Evolutionary conservation across 139 green algal genomes (phyloP).

Genomic region (Closterium sp.): DNA sequence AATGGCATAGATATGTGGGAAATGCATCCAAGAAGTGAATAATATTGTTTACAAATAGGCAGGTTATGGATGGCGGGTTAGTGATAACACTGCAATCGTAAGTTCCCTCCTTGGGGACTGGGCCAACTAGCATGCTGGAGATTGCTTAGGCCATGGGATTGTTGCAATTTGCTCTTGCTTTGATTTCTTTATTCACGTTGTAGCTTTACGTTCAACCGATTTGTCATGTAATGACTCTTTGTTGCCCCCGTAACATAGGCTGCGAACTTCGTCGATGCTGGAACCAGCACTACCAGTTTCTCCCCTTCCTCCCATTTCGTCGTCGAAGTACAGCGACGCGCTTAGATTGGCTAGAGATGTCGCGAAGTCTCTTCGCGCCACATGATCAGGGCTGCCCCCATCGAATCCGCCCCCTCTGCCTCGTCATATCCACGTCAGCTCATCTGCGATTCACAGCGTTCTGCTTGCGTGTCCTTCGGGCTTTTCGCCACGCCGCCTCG

Average conservation of each 20-base stretch:
- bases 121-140: not conserved
- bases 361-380: not conserved
- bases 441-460: not conserved
- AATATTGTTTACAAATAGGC: too few relatives aligned
- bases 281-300: not conserved
- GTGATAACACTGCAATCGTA: not conserved
- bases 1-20: too few relatives aligned
- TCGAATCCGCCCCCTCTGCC: not conserved
- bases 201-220: not conserved
- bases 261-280: not conserved
- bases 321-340: not conserved
- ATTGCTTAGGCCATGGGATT: not conserved
- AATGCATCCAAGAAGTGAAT: too few relatives aligned
- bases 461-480: not conserved
- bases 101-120: not conserved
- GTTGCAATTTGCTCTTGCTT: not conserved
- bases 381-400: not conserved
- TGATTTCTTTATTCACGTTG: not conserved
- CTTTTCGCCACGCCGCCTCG: not conserved
- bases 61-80: too few relatives aligned
- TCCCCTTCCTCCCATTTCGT: not conserved
- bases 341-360: not conserved
- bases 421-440: not conserved
- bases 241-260: not conserved
- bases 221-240: not conserved